These are phyloP conservation scores for Picochlorum sp. DNA, from an alignment of 139 green algal species.

Conservation along the genomic window DNA sequence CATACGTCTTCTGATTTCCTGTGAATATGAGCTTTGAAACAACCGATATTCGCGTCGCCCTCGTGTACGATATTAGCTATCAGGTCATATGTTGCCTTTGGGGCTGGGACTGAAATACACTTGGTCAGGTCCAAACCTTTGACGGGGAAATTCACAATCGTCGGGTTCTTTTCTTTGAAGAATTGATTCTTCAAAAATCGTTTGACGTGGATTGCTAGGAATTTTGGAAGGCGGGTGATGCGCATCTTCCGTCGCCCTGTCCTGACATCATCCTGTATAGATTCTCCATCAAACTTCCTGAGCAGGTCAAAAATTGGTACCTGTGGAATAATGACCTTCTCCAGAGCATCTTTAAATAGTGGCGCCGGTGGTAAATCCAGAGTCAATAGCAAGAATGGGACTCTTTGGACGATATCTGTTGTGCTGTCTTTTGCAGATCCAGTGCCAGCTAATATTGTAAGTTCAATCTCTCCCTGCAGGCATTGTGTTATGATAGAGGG, in stretches of 20 bases:
- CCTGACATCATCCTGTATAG: conserved; percentile 68
- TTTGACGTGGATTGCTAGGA: conserved; percentile 79
- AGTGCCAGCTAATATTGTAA: conserved; percentile 73
- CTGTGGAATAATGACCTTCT: conserved; percentile 98
- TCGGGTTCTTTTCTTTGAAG: conserved; percentile 92
- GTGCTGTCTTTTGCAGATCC: conserved; percentile 43
- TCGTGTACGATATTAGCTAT: conserved; percentile 85
- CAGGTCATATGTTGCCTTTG: conserved; percentile 66
- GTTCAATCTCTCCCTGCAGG: conserved; percentile 86
- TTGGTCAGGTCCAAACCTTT: conserved; percentile 82
- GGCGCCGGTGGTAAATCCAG: conserved; percentile 89
- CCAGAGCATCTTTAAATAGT: conserved; percentile 94
- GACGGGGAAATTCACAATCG: conserved; percentile 96
- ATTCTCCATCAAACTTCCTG: conserved; percentile 85
- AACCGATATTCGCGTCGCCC: conserved; percentile 50
- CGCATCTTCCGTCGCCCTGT: conserved; percentile 63
- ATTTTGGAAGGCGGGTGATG: conserved; percentile 74
- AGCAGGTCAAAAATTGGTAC: conserved; percentile 84
- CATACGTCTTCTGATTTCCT: conserved; percentile 55
- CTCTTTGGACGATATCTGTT: conserved; percentile 46
- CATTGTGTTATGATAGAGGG: conserved; percentile 47
- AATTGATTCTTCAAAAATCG: conserved; percentile 92
- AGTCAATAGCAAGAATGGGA: conserved; percentile 87
- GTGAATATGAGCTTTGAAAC: conserved; percentile 74
- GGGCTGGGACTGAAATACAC: conserved; percentile 49